Conservation (phyloP, 169 alveolate species). For the Cryptosporidium andersoni region DNA sequence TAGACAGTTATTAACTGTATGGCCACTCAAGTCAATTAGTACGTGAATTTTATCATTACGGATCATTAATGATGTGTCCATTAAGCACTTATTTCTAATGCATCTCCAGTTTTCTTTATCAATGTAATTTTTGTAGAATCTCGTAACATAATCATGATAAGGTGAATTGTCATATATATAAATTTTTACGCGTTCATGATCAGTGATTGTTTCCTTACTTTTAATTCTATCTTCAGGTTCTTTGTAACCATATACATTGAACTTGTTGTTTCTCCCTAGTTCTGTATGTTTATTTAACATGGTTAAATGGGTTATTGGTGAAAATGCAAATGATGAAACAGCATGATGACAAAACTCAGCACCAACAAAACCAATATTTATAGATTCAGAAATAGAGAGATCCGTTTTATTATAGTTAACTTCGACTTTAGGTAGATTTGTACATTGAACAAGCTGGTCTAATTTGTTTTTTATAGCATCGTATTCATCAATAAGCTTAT, state of each 20-base stretch:
- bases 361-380: conserved; percentile 53
- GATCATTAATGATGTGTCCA: conserved; percentile 74
- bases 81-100: conserved; percentile 73
- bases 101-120: conserved; percentile 73
- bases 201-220: too few species aligned
- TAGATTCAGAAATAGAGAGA: not conserved
- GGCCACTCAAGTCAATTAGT: conserved; percentile 84
- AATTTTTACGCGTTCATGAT: conserved; percentile 5
- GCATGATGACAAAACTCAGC: conserved; percentile 70
- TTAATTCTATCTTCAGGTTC: conserved; percentile 5
- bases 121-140: conserved; percentile 51
- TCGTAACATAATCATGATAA: conserved; percentile 64
- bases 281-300: not conserved
- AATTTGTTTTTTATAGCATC: conserved; percentile 1
- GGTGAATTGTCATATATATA: conserved; percentile 74
- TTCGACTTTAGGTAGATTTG: conserved; percentile 28
- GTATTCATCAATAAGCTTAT: conserved; percentile 2
- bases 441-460: conserved; percentile 4
- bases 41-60: conserved; percentile 79
- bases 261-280: not conserved
- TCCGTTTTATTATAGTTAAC: not conserved
- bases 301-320: conserved; percentile 56
- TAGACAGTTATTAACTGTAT: conserved; percentile 82
- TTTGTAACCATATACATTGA: not conserved
- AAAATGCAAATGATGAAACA: conserved; percentile 28